Base-by-base conservation (phyloP, 305 asterid species). In the Fraxinus dipetala region DNA sequence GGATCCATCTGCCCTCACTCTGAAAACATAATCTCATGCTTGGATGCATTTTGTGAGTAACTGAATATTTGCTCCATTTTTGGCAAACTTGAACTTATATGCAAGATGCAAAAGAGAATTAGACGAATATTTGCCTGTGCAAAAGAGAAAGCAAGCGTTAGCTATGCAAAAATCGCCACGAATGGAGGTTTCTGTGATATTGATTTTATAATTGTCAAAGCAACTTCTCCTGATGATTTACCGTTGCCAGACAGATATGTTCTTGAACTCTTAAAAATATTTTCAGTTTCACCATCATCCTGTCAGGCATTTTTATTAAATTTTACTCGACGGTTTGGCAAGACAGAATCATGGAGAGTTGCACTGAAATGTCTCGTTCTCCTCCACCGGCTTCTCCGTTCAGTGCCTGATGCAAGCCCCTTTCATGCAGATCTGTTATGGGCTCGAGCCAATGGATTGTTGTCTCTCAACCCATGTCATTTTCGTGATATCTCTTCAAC, bases 361-460 rank as follows among this genome's bases (percentile, higher is more conserved):
- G 96, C 97, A 5, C 86, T 94, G 6, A 94, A 92, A 85, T 94
- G 96, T 11, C 87, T 92, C 32, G 77, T 90, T 75, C 96, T 92
- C 78, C 87, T 94, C 82, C 96, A 94, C 79, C 90, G 94, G 65
- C 91, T 94, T 78, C 90, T 91, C 28, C 80, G 87, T 38, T 75
- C 93, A 67, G 59, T 85, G 18, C 89, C 94, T 0, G 79, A 85
- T 1, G 32, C 77, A 70, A 81, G 82, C 85, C 83, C 85, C 18
- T 77, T 92, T 4, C 85, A 87, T n/a, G 80, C 89, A 3, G 94
- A 94, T 81, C 85, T 94, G 35, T 54, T 86, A 2, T 85, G 91
- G 92, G 82, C 93, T 18, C 75, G 91, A 63, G 81, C 95, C 2
- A 88, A 90, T 4, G 86, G 87, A 0, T 45, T 78, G 13, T 36